Conservation (phyloP, 2,329 filamentous ascomycete genomes). For the Talaromyces sp. region DNA sequence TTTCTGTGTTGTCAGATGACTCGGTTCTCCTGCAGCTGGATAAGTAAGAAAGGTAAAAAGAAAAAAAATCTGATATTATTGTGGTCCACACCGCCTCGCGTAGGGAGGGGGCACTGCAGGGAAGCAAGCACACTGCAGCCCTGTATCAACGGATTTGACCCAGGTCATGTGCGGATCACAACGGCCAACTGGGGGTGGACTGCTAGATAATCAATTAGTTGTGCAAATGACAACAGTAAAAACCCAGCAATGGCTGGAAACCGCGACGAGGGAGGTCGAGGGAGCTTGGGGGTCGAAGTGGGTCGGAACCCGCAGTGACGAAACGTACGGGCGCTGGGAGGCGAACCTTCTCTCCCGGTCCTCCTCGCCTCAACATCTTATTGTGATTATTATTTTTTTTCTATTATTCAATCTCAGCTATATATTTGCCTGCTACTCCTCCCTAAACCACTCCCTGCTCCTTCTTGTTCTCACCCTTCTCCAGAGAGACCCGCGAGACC, state of each 20-base stretch:
- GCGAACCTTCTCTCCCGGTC: conserved; percentile 18
- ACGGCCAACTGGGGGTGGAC: not conserved
- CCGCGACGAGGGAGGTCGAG: not conserved
- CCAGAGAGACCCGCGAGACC: not conserved
- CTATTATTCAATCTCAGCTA: not conserved
- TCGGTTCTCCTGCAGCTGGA: not conserved
- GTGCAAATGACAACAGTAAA: not conserved
- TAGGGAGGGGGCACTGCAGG: too few relatives aligned
- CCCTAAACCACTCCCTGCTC: not conserved
- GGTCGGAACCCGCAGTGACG: not conserved
- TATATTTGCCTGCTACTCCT: not conserved
- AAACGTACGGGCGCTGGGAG: not conserved
- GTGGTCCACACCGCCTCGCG: not conserved
- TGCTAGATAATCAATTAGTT: not conserved
- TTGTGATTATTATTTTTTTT: not conserved
- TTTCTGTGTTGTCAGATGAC: not conserved
- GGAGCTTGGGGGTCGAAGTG: not conserved
- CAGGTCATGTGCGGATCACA: not conserved
- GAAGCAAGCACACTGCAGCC: not conserved
- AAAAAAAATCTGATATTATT: not conserved
- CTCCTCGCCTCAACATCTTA: not conserved
- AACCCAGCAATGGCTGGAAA: not conserved
- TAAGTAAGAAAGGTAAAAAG: not conserved
- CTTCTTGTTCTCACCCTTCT: not conserved
- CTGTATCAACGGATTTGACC: not conserved